Evolutionary conservation across 2,329 filamentous ascomycete species (phyloP).

Genomic region (Pseudogymnoascus sp.): DNA sequence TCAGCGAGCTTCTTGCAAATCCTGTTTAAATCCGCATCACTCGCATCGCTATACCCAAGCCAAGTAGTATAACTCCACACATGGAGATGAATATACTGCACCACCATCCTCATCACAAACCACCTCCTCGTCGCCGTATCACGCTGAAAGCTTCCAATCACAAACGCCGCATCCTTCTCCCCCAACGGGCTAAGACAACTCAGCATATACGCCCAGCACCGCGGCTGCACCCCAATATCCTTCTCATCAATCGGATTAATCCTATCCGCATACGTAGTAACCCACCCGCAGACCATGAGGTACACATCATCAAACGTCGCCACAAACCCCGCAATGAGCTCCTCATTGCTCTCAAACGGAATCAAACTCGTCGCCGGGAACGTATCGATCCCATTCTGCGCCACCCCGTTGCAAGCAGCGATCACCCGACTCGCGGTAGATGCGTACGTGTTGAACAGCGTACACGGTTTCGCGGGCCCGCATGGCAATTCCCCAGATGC

Average conservation of each 20-base stretch:
- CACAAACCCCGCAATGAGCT: conserved; percentile 11
- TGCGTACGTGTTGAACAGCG: not conserved
- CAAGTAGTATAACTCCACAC: conserved; percentile 30
- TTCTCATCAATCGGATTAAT: conserved; percentile 18
- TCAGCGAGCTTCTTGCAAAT: conserved; percentile 17
- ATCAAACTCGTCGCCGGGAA: not conserved
- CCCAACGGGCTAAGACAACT: conserved; percentile 10
- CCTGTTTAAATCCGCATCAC: conserved; percentile 19
- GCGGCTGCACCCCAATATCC: conserved; percentile 12
- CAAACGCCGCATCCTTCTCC: not conserved
- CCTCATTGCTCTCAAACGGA: not conserved
- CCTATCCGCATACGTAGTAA: conserved; percentile 17
- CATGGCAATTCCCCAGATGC: not conserved
- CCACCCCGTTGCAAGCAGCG: not conserved
- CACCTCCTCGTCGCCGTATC: conserved; percentile 26
- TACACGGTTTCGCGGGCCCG: not conserved
- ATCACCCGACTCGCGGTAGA: not conserved
- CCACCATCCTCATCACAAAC: conserved; percentile 32
- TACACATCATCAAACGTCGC: conserved; percentile 16
- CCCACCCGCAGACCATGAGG: conserved; percentile 25
- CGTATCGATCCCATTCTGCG: not conserved
- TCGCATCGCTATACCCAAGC: conserved; percentile 24
- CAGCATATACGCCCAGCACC: conserved; percentile 31
- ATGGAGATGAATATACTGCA: conserved; percentile 30
- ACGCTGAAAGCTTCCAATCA: conserved; percentile 23